Percentiles rank a stretch among this genome's conserved stretches.
Conservation (phyloP, 352 stramenopile genomes). For the Thalassiosira hispida region DNA sequence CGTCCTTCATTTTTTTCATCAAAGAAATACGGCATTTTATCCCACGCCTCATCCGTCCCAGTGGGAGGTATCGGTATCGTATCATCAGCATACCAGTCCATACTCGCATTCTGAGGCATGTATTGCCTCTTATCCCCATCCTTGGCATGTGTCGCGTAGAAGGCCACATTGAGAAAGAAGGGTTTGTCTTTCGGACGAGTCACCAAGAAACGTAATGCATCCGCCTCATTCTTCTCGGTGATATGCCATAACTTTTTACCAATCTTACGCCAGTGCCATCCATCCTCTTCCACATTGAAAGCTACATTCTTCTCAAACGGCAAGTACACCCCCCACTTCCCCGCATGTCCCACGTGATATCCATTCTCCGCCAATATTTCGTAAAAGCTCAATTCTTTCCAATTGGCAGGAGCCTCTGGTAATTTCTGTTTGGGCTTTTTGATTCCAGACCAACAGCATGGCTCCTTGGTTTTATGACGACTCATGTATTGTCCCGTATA, state of each 20-base stretch:
- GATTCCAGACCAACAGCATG: conserved; percentile 40
- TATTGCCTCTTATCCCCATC: conserved; percentile 58
- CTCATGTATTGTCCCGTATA: conserved; percentile 63
- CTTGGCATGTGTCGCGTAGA: conserved; percentile 72
- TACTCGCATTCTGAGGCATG: conserved; percentile 55
- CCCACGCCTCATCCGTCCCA: conserved; percentile 42
- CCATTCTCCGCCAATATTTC: conserved; percentile 49
- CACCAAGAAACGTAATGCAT: conserved; percentile 62
- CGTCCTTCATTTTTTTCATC: conserved; percentile 55
- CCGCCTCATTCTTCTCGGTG: conserved; percentile 69
- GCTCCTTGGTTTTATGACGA: conserved; percentile 51
- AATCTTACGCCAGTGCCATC: conserved; percentile 42
- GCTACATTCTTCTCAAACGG: conserved; percentile 28
- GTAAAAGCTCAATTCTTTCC: conserved; percentile 52
- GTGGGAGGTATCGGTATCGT: conserved; percentile 58
- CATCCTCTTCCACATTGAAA: conserved; percentile 59
- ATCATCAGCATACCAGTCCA: conserved; percentile 65
- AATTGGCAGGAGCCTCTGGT: conserved; percentile 28
- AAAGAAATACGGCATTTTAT: conserved; percentile 62
- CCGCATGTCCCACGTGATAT: conserved; percentile 70
- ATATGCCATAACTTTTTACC: conserved; percentile 57
- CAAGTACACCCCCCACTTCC: conserved; percentile 68
- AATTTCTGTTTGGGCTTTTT: conserved; percentile 34
- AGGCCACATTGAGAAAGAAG: conserved; percentile 74
- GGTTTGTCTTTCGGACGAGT: conserved; percentile 57